Base-by-base conservation (phyloP, 768 basidiomycete species). In the Podaxis sp. region DNA sequence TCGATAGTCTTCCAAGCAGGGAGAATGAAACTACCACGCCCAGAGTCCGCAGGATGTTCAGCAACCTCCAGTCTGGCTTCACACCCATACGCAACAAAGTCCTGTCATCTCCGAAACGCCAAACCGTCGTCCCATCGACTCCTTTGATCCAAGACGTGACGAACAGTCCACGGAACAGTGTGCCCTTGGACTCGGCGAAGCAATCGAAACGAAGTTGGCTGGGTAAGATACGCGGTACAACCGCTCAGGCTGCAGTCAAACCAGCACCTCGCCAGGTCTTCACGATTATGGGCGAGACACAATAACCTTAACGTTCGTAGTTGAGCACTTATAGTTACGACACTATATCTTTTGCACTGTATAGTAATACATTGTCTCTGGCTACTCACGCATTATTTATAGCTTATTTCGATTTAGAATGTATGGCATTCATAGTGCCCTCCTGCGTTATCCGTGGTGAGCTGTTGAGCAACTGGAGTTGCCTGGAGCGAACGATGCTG, bases 201-300 rank as follows among this genome's bases (percentile, higher is more conserved):
- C 75, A 76, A 48, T 73, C 76, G 37, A 87, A 88, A 70, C 79
- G 83, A 66, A 84, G 85, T 59, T 91, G 89, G 89, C 69, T 90
- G 18, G 87, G 85, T 11, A 89, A 87, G 72, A 86, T 89, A 63
- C 79, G 85, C 69, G 81, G 82, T 50, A 71, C 73, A 27, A 74
- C 78, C 42, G 64, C 74, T 23, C 71, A 73, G 52, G 59, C 70
- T 23, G 59, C 66, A 46, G 66, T 62, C 36, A 67, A 65, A 53
- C 55, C 68, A 37, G 52, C 44, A 46, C 51, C 51, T 40, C 59
- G 44, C 57, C 50, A 44, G 42, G 61, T 54, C n/a, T 61, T 55
- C 23, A 55, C 59, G 32, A 28, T 23, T n/a, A 50, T 55, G 46
- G 46, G 23, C 32, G 52, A 61, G 36, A 48, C 52, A 3, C 51